Base-by-base conservation (phyloP, 2,329 filamentous ascomycete species). In the Penicillium paneum region DNA sequence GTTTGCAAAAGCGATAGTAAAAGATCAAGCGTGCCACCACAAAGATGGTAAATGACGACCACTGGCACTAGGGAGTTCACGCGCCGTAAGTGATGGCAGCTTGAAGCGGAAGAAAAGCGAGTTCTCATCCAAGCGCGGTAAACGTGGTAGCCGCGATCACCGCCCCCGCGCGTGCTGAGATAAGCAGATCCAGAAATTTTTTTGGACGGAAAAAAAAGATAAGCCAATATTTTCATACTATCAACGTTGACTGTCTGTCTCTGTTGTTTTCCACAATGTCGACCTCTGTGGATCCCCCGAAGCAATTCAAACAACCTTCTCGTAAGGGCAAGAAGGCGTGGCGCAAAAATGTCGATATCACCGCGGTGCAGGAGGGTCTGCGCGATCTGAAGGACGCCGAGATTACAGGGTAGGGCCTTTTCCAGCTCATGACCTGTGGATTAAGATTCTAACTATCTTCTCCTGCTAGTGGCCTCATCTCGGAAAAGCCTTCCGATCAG, bases 251-350 rank as follows among this genome's bases (percentile, higher is more conserved):
- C 46, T 54, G 28, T 44, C 34, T 39, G 46, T 42, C 28, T 41
- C 29, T 36, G 38, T 53, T 53, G 44, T 34, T 39, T 41, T 57
- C 52, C 57, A 62, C 54, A 57, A 75, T 75, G 73, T 69, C 73
- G 46, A 56, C 65, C n/a, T 58, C 61, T 28, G 55, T 70, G 28
- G 64, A 69, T 46, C 88, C 90, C 17, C 92, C 91, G 11, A 85
- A 87, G 59, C 90, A 95, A 63, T 86, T 88, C 76, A 91, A 84
- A 60, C 94, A 99, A 74, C 85, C 91, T 26, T 97, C 93, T 5
- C 83, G 94, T 71, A 99, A 99, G 74, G 94, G 95, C 66, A 97
- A 97, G 77, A 97, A 96, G 78, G 93, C 94, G 31, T 99, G 94
- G 94, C 84, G 94, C 70, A 99, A 97, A 75, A 96, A 99, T 77